Conservation (phyloP, 371 early-diverging fungal species). For the Batkoa obscura region DNA sequence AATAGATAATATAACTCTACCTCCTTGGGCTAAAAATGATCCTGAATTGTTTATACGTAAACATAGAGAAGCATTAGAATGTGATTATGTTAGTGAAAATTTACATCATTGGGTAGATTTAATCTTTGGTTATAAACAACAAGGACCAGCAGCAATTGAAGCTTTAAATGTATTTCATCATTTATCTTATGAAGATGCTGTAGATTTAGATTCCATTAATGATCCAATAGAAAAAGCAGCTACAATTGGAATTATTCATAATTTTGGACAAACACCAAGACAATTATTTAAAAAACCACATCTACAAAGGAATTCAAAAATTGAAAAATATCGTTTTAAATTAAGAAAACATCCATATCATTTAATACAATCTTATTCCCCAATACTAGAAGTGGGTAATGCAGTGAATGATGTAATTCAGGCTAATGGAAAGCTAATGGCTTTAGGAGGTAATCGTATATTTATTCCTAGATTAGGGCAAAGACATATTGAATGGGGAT, state of each 20-base stretch:
- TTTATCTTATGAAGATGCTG: conserved; percentile 80
- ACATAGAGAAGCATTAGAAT: conserved; percentile 80
- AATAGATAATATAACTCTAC: conserved; percentile 53
- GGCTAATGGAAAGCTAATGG: conserved; percentile 23
- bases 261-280: conserved; percentile 88
- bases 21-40: conserved; percentile 71
- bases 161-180: conserved; percentile 80
- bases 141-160: conserved; percentile 57
- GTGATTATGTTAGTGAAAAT: conserved; percentile 66
- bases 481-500: conserved; percentile 53
- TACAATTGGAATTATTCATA: conserved; percentile 79
- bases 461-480: conserved; percentile 21
- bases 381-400: conserved; percentile 29
- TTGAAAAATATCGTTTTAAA: conserved; percentile 17
- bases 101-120: conserved; percentile 82
- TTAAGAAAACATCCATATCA: conserved; percentile 28
- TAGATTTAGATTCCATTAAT: conserved; percentile 64
- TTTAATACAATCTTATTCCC: conserved; percentile 29
- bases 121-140: conserved; percentile 78
- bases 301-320: conserved; percentile 22
- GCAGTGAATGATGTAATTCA: conserved; percentile 29
- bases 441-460: conserved; percentile 24
- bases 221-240: conserved; percentile 80
- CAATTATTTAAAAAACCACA: conserved; percentile 70
- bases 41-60: conserved; percentile 71